Percentiles rank a stretch among this genome's conserved stretches.
Evolutionary conservation across 257 asterid genomes (phyloP).

Genomic region (Vinca minor): DNA sequence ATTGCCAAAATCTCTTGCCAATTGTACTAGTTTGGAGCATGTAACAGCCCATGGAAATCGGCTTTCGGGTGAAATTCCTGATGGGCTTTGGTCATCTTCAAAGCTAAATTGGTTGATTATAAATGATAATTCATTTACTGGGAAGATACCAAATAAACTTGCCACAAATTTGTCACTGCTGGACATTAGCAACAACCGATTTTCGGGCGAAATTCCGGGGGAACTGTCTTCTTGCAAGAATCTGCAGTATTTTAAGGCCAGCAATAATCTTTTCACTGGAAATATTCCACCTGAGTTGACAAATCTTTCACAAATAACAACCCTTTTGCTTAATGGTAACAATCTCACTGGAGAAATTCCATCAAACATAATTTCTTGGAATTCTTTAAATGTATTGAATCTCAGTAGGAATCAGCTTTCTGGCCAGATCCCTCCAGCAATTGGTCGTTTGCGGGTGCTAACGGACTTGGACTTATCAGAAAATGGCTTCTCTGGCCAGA

Average conservation of each 20-base stretch:
- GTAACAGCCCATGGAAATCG: constrained; percentile 31
- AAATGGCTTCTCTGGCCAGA: constrained; percentile 55
- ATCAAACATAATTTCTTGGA: constrained; percentile 54
- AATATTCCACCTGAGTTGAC: constrained; percentile 57
- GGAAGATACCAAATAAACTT: constrained; percentile 46
- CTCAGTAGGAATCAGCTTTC: constrained; percentile 53
- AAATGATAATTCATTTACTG: constrained; percentile 47
- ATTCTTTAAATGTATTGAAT: constrained; percentile 31
- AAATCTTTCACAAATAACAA: constrained; percentile 32
- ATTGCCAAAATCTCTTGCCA: constrained; percentile 52
- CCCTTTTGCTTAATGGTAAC: constrained; percentile 51
- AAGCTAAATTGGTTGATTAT: constrained; percentile 27
- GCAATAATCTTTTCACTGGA: constrained; percentile 53
- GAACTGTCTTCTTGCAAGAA: constrained; percentile 50
- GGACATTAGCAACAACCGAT: constrained; percentile 49
- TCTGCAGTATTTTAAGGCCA: constrained; percentile 40
- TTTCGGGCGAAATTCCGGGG: constrained; percentile 59
- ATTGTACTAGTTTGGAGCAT: constrained; percentile 36
- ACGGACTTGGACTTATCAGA: constrained; percentile 53
- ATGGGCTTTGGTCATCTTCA: constrained; percentile 46
- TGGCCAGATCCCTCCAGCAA: constrained; percentile 57
- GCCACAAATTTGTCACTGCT: constrained; percentile 28
- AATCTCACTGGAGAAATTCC: constrained; percentile 55
- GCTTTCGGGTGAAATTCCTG: constrained; percentile 58
- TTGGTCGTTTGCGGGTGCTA: constrained; percentile 46